Conservation (phyloP, 352 stramenopile genomes). For the Globisporangium polare region DNA sequence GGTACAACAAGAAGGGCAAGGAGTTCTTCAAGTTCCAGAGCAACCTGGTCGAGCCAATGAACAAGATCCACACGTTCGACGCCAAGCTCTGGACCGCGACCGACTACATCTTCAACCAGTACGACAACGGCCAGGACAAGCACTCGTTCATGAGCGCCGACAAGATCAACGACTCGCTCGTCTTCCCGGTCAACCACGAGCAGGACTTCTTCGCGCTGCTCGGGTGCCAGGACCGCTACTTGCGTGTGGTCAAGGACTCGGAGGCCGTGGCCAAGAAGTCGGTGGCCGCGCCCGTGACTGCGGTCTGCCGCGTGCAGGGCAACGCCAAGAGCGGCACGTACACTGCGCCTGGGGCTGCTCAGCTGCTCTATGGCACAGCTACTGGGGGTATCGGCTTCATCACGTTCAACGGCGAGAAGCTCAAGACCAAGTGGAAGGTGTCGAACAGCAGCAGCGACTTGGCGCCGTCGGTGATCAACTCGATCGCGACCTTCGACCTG, state of each 20-base stretch:
- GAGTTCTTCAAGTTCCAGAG: slow-evolving; percentile 87
- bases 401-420: slow-evolving; percentile 67
- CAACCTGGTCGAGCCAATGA: slow-evolving; percentile 79
- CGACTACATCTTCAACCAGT: slow-evolving; percentile 81
- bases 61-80: slow-evolving; percentile 63
- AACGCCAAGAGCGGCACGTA: slow-evolving; percentile 13
- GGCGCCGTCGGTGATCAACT: slow-evolving; percentile 58
- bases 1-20: slow-evolving; percentile 84
- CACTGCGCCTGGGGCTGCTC: slow-evolving; percentile 18
- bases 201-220: slow-evolving; percentile 62
- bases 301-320: slow-evolving; percentile 34
- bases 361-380: slow-evolving; percentile 72
- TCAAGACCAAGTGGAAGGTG: slow-evolving; percentile 73
- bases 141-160: slow-evolving; percentile 76
- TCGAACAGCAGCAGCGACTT: slow-evolving; percentile 19
- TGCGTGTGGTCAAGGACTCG: slow-evolving; percentile 61
- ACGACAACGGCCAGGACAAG: slow-evolving; percentile 77
- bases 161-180: slow-evolving; percentile 75
- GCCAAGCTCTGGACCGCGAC: slow-evolving; percentile 71
- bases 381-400: slow-evolving; percentile 52
- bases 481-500: slow-evolving; percentile 72
- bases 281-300: slow-evolving; percentile 42
- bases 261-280: slow-evolving; percentile 61
- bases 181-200: slow-evolving; percentile 51
- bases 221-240: slow-evolving; percentile 70